Percentiles rank a stretch among this genome's conserved stretches.
phyloP scores from a whole-genome alignment of 2,329 filamentous ascomycete species.

The Paracorniculantispora psalliotae region DNA sequence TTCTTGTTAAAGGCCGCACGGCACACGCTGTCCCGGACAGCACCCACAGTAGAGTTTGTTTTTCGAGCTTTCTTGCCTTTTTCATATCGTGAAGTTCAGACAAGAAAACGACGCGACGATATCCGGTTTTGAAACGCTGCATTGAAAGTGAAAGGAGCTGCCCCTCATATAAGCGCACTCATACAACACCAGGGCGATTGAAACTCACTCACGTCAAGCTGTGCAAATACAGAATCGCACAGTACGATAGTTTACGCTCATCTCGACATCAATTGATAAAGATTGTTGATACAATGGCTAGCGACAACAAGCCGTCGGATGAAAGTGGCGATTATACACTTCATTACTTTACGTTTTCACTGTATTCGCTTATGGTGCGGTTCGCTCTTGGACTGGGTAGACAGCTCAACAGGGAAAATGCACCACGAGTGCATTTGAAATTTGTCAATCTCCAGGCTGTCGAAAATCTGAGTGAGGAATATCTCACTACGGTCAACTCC shows the following conservation, averaged over 20 bases:
- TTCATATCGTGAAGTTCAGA: not conserved
- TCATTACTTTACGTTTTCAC: conserved; percentile 26
- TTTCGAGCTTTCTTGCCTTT: not conserved
- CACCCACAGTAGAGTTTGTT: not conserved
- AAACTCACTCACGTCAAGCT: too few relatives aligned
- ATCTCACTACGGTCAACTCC: conserved; percentile 23
- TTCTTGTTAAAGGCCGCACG: not conserved
- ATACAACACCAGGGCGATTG: too few relatives aligned
- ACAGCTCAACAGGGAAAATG: conserved; percentile 21
- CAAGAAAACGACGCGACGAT: not conserved
- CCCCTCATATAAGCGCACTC: too few relatives aligned
- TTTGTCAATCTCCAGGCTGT: conserved; percentile 24
- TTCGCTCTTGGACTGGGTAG: conserved; percentile 25
- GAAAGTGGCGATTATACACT: conserved; percentile 21
- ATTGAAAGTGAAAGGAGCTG: too few relatives aligned
- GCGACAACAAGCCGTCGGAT: not conserved
- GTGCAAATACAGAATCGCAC: too few relatives aligned
- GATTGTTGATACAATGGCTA: not conserved
- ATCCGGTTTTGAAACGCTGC: not conserved
- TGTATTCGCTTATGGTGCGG: conserved; percentile 28
- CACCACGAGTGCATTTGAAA: conserved; percentile 21
- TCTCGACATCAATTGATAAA: not conserved
- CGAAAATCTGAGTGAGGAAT: conserved; percentile 25
- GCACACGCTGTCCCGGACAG: not conserved
- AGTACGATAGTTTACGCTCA: too few relatives aligned